Percentiles rank a stretch among this genome's conserved stretches.
These are phyloP conservation scores for Platanthera zijinensis DNA, from an alignment of 106 monocot genomes.

Conservation along the genomic window DNA sequence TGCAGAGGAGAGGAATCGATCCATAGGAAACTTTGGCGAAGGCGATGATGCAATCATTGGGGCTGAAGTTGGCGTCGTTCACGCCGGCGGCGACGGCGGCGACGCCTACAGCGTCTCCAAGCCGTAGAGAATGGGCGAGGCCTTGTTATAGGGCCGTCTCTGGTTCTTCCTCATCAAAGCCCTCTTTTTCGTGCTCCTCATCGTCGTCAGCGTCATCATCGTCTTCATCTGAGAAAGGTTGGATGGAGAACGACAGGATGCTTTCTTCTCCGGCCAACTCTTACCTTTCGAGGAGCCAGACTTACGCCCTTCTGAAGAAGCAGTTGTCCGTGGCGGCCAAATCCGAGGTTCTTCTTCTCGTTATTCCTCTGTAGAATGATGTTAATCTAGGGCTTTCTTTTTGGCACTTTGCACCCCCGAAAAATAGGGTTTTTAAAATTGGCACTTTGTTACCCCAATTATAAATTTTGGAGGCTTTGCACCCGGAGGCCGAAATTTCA, in stretches of 20 bases:
- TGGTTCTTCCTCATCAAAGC: slow-evolving; percentile 11
- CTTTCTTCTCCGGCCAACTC: slow-evolving; percentile 8
- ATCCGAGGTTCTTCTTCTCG: slow-evolving; percentile 31
- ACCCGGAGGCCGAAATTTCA: too few relatives aligned
- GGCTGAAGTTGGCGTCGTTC: slow-evolving; percentile 8
- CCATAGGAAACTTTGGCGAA: neutral
- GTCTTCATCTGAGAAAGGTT: slow-evolving; percentile 9
- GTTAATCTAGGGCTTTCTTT: neutral
- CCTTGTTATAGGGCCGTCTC: neutral
- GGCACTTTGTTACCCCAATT: too few relatives aligned
- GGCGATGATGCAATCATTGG: slow-evolving; percentile 13
- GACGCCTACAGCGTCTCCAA: neutral
- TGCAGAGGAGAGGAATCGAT: too few relatives aligned
- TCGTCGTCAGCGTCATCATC: neutral
- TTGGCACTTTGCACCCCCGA: too few relatives aligned
- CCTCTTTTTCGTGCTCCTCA: neutral
- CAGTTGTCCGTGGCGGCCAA: slow-evolving; percentile 67
- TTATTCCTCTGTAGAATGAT: neutral
- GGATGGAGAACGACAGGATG: slow-evolving; percentile 3
- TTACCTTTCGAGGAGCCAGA: slow-evolving; percentile 52
- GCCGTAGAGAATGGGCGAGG: slow-evolving; percentile 8
- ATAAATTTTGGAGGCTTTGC: too few relatives aligned
- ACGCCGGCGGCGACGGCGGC: too few relatives aligned
- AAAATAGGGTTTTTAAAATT: too few relatives aligned
- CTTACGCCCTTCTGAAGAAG: slow-evolving; percentile 61